Percentiles rank a stretch among this genome's conserved stretches.
These are phyloP conservation scores for Ogataea pini DNA, from an alignment of 805 yeast species.

Conservation along the genomic window DNA sequence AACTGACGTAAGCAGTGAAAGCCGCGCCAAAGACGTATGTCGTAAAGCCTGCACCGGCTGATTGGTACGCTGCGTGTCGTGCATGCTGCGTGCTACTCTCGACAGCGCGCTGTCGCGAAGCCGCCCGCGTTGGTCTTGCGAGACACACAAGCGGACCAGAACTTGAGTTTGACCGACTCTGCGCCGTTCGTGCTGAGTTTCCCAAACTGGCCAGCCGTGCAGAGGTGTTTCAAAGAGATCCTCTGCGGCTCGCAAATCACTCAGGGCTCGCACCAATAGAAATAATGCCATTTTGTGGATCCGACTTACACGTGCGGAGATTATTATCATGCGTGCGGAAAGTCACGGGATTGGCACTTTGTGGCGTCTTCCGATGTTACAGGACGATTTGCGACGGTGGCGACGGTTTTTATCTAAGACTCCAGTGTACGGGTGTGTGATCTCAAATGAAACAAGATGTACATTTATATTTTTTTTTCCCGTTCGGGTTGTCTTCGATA, in stretches of 20 bases:
- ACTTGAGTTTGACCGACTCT: neutral
- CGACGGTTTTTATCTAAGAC: neutral
- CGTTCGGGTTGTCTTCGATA: conserved; percentile 6
- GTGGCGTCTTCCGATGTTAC: neutral
- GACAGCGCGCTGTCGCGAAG: neutral
- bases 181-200: neutral
- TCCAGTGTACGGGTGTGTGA: neutral
- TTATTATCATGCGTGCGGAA: conserved; percentile 5
- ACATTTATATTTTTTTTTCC: conserved; percentile 1
- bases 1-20: neutral
- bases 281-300: conserved; percentile 1
- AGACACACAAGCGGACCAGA: neutral
- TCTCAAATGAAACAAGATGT: neutral
- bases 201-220: conserved; percentile 1
- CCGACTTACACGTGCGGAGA: conserved; percentile 1
- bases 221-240: neutral
- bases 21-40: neutral
- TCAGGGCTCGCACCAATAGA: conserved; percentile 4
- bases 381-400: neutral
- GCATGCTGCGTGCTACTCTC: neutral
- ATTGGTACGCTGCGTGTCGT: neutral
- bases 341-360: neutral
- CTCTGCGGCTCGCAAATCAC: neutral
- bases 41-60: neutral
- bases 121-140: neutral